Evolutionary conservation across 148 eudicot genomes (phyloP), one percentile per base, ranked within the genome.

Genomic region (Gaultheria prostrata): DNA sequence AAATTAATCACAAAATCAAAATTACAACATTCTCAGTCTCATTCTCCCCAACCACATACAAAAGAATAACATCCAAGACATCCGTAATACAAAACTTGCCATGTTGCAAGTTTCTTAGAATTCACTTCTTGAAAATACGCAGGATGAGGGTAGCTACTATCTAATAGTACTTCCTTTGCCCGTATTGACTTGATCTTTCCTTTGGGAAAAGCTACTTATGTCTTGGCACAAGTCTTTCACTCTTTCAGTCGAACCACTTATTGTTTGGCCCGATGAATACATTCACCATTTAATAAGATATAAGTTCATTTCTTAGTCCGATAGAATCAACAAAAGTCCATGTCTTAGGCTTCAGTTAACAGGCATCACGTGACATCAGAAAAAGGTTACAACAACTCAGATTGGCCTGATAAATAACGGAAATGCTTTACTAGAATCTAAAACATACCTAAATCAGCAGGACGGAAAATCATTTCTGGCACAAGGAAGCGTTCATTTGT

Each of bases 401-500:
- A 80, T 48, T 80, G 39, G 28, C 2, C 28, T 28, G 26, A 24
- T 26, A 81, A 48, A 10, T 10, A 6, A 7, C 0, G 17, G 26
- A 48, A 61, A 21, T 20, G 50, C 71, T 43, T 32, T 33, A 46
- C 20, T 81, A 74, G 32, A 85, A 56, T 50, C 13, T 17, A 39
- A 14, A 20, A 85, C 88, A 11, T 67, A 97, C 98, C 98, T 85
- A 97, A 89, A 90, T 97, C 99, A 88, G 98, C 93, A 76, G 99
- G 98, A 43, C 92, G 95, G 54, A 97, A 97, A 65, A 97, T 86
- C 99, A 97, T 97, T 92, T 97, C 99, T n/a, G 99, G 99, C 67
- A 97, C 99, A 90, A 97, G 93, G 88, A 97, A 96, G 57, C 99
- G 94, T 91, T 97, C 99, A 86, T 97, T 97, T 54, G 97, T 92